Percentiles rank a stretch among this genome's conserved stretches.
phyloP scores from a whole-genome alignment of 352 stramenopile species.

The Phytophthora fragariaefolia region DNA sequence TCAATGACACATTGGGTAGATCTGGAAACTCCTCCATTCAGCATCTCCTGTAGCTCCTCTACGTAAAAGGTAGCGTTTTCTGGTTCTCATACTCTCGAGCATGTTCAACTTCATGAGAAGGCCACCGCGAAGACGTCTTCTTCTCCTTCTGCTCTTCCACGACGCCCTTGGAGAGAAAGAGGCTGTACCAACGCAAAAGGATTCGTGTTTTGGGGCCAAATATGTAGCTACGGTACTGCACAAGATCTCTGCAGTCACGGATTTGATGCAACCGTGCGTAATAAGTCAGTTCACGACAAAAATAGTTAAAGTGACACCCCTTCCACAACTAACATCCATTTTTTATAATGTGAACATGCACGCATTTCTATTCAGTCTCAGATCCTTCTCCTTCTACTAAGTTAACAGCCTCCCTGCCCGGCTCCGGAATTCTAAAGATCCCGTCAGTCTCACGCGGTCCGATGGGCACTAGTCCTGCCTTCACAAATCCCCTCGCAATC shows the following conservation, averaged over 20 bases:
- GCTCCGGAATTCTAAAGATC: not conserved
- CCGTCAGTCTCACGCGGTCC: not conserved
- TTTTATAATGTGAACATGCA: not conserved
- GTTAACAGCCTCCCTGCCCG: not conserved
- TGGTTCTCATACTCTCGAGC: no score
- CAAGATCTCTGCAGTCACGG: not conserved
- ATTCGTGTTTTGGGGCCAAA: no score
- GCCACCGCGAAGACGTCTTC: no score
- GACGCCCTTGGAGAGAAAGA: no score
- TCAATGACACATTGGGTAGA: no score
- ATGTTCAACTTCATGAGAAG: no score
- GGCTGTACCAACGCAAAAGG: no score
- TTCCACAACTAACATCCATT: not conserved
- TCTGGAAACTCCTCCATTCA: no score
- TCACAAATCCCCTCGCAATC: not conserved
- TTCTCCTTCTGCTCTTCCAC: no score
- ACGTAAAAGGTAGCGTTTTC: no score
- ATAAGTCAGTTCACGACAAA: not conserved
- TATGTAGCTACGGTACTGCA: no score
- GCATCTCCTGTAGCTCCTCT: no score
- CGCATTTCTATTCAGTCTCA: not conserved
- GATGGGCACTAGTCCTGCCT: not conserved
- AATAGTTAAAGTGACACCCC: not conserved
- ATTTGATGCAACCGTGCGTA: slow-evolving; percentile 1
- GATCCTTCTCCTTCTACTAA: not conserved